phyloP scores from a whole-genome alignment of 2,329 filamentous ascomycete genomes.

The Stagonosporopsis chrysanthemi region DNA sequence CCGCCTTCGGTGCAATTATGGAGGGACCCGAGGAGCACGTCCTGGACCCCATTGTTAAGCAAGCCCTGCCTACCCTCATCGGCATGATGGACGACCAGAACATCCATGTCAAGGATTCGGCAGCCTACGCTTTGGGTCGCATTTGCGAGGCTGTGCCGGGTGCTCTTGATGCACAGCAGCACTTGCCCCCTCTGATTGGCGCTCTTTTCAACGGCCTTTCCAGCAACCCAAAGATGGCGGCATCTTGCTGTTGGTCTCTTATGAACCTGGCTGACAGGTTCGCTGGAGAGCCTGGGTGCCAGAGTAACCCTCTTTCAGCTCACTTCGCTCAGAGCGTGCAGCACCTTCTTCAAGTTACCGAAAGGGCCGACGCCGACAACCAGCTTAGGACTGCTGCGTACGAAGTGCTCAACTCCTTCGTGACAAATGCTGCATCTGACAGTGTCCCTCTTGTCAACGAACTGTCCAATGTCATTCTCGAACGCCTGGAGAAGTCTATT shows the following conservation, averaged over 20 bases:
- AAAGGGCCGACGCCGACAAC: slow-evolving; percentile 81
- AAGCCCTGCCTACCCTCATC: slow-evolving; percentile 90
- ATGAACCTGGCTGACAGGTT: slow-evolving; percentile 99
- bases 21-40: slow-evolving; percentile 94
- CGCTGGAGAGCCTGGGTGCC: slow-evolving; percentile 80
- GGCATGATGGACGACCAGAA: slow-evolving; percentile 89
- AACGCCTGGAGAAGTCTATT: slow-evolving; percentile 89
- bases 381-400: slow-evolving; percentile 94
- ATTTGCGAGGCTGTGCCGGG: slow-evolving; percentile 94
- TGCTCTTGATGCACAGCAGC: slow-evolving; percentile 83
- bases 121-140: slow-evolving; percentile 92
- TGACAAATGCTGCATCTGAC: slow-evolving; percentile 87
- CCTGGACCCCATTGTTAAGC: slow-evolving; percentile 92
- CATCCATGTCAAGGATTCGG: slow-evolving; percentile 92
- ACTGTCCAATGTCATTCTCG: slow-evolving; percentile 86
- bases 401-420: slow-evolving; percentile 94
- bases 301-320: slow-evolving; percentile 82
- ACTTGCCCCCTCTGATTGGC: slow-evolving; percentile 84
- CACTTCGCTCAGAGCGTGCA: slow-evolving; percentile 94
- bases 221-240: slow-evolving; percentile 94
- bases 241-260: slow-evolving; percentile 97
- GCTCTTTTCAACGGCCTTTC: slow-evolving; percentile 89
- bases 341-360: slow-evolving; percentile 84
- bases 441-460: slow-evolving; percentile 81
- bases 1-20: slow-evolving; percentile 98